A percentile compares a stretch with the other conserved stretches of the same genome.
These are phyloP conservation scores for Sordariomycetes sp. DNA, from an alignment of 2,329 filamentous ascomycete genomes.

Conservation along the genomic window DNA sequence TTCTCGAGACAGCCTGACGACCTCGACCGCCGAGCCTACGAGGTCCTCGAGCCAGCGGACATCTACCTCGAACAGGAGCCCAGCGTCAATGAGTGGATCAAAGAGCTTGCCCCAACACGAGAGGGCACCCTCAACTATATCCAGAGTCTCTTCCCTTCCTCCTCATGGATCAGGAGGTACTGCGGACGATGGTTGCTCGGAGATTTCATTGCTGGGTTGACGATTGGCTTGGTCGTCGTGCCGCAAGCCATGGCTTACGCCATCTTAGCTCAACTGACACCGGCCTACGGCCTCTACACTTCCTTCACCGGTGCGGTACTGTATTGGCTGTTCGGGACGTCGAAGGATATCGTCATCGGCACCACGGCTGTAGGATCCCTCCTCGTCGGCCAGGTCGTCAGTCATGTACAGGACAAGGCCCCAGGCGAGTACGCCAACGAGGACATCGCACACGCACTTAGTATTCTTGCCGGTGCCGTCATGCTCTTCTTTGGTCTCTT, in stretches of 20 bases:
- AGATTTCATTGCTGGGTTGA: slow-evolving; percentile 56
- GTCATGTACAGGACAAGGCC: slow-evolving; percentile 22
- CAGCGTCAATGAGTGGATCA: slow-evolving; percentile 52
- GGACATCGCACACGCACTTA: slow-evolving; percentile 32
- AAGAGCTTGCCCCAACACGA: slow-evolving; percentile 40
- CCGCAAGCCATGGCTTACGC: slow-evolving; percentile 79
- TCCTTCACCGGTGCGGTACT: slow-evolving; percentile 73
- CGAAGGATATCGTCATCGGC: slow-evolving; percentile 80
- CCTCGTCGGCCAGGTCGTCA: slow-evolving; percentile 36
- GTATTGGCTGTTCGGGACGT: slow-evolving; percentile 80
- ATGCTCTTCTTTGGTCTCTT: slow-evolving; percentile 35
- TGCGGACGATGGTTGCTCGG: slow-evolving; percentile 65
- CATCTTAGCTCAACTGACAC: slow-evolving; percentile 55
- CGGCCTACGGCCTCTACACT: slow-evolving; percentile 69
- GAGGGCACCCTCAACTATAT: slow-evolving; percentile 40
- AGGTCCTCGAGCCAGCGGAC: slow-evolving; percentile 15
- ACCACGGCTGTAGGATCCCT: slow-evolving; percentile 45
- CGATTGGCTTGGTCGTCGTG: slow-evolving; percentile 60
- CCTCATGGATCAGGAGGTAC: slow-evolving; percentile 61
- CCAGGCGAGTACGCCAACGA: slow-evolving; percentile 24
- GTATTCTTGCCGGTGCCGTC: slow-evolving; percentile 33
- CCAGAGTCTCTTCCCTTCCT: slow-evolving; percentile 50
- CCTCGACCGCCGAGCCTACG: slow-evolving; percentile 14
- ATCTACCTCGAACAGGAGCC: slow-evolving; percentile 56
- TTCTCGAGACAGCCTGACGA: slow-evolving; percentile 14